Evolutionary conservation across 2,329 filamentous ascomycete genomes (phyloP).

Genomic region (Ophiostoma fasciatum): DNA sequence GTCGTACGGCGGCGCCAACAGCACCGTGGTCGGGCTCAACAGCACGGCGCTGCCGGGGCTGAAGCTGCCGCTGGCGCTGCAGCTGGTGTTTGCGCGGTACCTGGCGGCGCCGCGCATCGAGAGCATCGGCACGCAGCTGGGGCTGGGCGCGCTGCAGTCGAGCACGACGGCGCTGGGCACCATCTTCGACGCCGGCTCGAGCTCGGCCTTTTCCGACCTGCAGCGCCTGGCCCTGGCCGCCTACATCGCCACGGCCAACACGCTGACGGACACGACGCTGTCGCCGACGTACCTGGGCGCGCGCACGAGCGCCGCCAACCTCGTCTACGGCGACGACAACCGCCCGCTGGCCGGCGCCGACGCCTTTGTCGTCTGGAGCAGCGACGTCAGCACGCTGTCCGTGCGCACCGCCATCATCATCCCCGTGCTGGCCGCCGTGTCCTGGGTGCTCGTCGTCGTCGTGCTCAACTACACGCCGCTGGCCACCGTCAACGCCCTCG

Average conservation of each 20-base stretch:
- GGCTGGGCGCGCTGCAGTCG: conserved; percentile 12
- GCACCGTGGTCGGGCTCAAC: conserved; percentile 10
- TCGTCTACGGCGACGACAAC: conserved; percentile 11
- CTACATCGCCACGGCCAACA: conserved; percentile 15
- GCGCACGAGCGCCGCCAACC: conserved; percentile 4
- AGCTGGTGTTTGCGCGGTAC: conserved; percentile 9
- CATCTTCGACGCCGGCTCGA: conserved; percentile 15
- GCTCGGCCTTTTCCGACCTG: conserved; percentile 15
- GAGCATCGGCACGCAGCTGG: conserved; percentile 11
- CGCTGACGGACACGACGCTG: conserved; percentile 15
- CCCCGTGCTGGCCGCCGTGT: conserved; percentile 7
- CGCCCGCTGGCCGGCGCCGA: conserved; percentile 11
- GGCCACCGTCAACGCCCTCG: conserved; percentile 8
- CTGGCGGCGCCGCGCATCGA: conserved; percentile 13
- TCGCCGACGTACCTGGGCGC: conserved; percentile 7
- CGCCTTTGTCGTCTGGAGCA: conserved; percentile 17
- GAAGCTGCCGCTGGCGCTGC: conserved; percentile 10
- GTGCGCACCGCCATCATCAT: conserved; percentile 14
- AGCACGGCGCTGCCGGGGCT: conserved; percentile 14
- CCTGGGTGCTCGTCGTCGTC: conserved; percentile 9
- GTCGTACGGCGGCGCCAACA: conserved; percentile 14
- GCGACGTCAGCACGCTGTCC: conserved; percentile 16
- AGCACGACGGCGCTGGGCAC: conserved; percentile 12
- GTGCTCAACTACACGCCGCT: conserved; percentile 7
- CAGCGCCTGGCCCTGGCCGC: conserved; percentile 15